Evolutionary conservation across 305 asterid species (phyloP).

Genomic region (Rubia peregrina): DNA sequence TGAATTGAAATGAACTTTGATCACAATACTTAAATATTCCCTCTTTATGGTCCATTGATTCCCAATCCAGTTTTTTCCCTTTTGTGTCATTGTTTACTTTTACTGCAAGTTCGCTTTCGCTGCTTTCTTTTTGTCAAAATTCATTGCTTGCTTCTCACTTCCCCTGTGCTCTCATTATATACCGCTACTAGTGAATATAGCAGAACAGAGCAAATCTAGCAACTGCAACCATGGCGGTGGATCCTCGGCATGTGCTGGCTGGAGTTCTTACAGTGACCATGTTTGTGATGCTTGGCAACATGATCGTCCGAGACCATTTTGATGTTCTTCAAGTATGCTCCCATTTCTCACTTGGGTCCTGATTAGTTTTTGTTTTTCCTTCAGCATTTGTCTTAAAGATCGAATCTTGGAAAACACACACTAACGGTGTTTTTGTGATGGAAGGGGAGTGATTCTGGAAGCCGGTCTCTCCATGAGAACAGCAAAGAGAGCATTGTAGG

Average conservation of each 20-base stretch:
- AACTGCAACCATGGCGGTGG: slow-evolving; percentile 52
- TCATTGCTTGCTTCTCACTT: slow-evolving; percentile 3
- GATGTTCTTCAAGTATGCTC: slow-evolving; percentile 43
- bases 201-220: neutral
- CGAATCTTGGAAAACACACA: neutral
- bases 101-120: neutral
- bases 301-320: slow-evolving; percentile 86
- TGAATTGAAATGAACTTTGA: neutral
- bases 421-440: neutral
- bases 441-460: slow-evolving; percentile 24
- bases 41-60: slow-evolving; percentile 4
- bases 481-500: slow-evolving; percentile 46
- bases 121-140: neutral
- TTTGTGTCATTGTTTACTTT: neutral
- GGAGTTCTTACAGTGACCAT: slow-evolving; percentile 77
- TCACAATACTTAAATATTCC: neutral
- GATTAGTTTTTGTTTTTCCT: neutral
- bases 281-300: slow-evolving; percentile 93
- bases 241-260: slow-evolving; percentile 88
- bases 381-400: neutral
- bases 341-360: neutral
- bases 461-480: slow-evolving; percentile 39
- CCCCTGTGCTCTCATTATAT: neutral
- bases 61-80: neutral
- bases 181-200: neutral